phyloP scores from a whole-genome alignment of 805 yeast genomes.

The Kazachstania martiniae region DNA sequence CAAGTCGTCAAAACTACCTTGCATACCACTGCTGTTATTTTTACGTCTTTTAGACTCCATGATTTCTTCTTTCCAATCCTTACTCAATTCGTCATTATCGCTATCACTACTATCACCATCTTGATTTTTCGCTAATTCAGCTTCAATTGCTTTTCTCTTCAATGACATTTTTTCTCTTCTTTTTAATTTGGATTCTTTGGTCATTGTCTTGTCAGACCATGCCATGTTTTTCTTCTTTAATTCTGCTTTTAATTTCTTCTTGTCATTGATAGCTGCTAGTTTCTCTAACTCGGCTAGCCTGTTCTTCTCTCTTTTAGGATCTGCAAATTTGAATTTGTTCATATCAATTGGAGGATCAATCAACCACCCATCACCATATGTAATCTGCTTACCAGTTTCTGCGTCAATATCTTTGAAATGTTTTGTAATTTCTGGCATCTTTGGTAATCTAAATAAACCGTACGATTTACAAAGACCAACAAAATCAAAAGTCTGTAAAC shows the following conservation, averaged over 20 bases:
- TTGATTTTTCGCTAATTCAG: slow-evolving; percentile 31
- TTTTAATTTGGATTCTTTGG: slow-evolving; percentile 48
- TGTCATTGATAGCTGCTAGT: slow-evolving; percentile 27
- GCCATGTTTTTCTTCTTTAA: slow-evolving; percentile 47
- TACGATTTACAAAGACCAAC: slow-evolving; percentile 62
- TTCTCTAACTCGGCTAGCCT: slow-evolving; percentile 50
- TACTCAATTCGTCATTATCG: slow-evolving; percentile 35
- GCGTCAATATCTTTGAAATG: slow-evolving; percentile 35
- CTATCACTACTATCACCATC: slow-evolving; percentile 31
- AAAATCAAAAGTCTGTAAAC: slow-evolving; percentile 62
- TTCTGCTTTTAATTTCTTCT: slow-evolving; percentile 33
- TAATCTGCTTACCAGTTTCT: slow-evolving; percentile 28
- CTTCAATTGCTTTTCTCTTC: slow-evolving; percentile 56
- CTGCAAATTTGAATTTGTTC: slow-evolving; percentile 56
- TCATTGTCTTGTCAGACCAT: slow-evolving; percentile 66
- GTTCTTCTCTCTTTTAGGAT: slow-evolving; percentile 49
- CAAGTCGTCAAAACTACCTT: slow-evolving; percentile 54
- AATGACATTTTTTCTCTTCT: slow-evolving; percentile 51
- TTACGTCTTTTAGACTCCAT: slow-evolving; percentile 53
- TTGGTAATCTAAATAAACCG: slow-evolving; percentile 75
- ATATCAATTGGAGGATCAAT: slow-evolving; percentile 48
- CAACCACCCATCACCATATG: slow-evolving; percentile 58
- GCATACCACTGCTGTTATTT: slow-evolving; percentile 29
- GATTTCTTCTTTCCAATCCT: slow-evolving; percentile 85
- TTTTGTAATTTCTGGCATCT: slow-evolving; percentile 80